Base-by-base conservation (phyloP, 176 grass and related monocot species). In the Ensete ventricosum region DNA sequence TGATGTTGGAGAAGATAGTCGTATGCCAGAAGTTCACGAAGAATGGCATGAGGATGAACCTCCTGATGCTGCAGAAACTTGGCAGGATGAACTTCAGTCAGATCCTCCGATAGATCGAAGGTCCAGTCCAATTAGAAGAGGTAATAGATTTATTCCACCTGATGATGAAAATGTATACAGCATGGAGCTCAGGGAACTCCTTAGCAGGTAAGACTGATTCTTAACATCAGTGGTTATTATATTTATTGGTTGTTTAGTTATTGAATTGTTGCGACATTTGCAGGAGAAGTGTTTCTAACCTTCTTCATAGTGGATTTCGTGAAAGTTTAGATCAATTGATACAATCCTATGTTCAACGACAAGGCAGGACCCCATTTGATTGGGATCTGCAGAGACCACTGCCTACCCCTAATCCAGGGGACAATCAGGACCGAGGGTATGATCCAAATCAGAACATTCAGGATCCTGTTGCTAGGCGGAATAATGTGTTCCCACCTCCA, bases 211-310 rank as follows among this genome's bases (percentile, higher is more conserved):
- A 25, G 69, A 4, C 55, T 67, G 5, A 2, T 43, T 72, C 29
- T 52, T 11, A 52, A 58, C 72, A 67, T 76, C 24, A 67, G 60
- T 62, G 68, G 78, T 64, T 14, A 6, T 5, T 60, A 14, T 50
- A 14, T 43, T 69, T 69, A 6, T 43, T 43, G 4, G 34, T 69
- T 16, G 66, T 43, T 43, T 69, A 16, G 9, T n/a, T 2, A 19
- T 49, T 60, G 9, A 60, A 16, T n/a, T 1, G 0, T 17, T 14
- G 6, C 1, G 5, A 6, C 13, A 1, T 69, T 76, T 89, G 73
- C 89, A 92, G 92, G 69, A 88, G 90, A 84, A 96, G 87, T 23
- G 92, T 96, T 58, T 96, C 92, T 54, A 92, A 88, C 80, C 87
- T 96, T 92, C 92, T 92, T 76, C 87, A 89, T 11, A 96, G 89